These are phyloP conservation scores for Boechera retrofracta DNA, from an alignment of 345 rosid genomes.

Conservation along the genomic window DNA sequence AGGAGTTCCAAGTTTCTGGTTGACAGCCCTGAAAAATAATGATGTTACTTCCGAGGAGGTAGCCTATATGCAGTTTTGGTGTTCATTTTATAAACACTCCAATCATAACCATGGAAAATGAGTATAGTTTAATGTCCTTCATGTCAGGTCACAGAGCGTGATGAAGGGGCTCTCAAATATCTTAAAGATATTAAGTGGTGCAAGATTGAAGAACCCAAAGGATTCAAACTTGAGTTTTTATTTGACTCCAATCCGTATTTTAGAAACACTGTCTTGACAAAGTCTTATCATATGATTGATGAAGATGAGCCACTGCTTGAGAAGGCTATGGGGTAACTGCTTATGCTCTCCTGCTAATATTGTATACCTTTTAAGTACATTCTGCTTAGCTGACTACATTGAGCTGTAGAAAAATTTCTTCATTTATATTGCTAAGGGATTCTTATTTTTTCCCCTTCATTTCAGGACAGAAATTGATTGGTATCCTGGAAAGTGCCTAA, in stretches of 20 bases:
- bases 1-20: slow-evolving; percentile 96
- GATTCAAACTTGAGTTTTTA: slow-evolving; percentile 88
- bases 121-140: neutral
- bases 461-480: slow-evolving; percentile 87
- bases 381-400: slow-evolving; percentile 22
- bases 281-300: slow-evolving; percentile 93
- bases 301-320: slow-evolving; percentile 90
- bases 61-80: slow-evolving; percentile 15
- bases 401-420: neutral
- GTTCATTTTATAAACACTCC: neutral
- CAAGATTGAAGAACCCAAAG: slow-evolving; percentile 80
- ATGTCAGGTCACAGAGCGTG: slow-evolving; percentile 75
- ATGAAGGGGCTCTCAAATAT: slow-evolving; percentile 83
- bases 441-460: slow-evolving; percentile 21
- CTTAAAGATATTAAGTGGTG: slow-evolving; percentile 84
- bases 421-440: neutral
- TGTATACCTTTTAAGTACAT: neutral
- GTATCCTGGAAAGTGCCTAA: slow-evolving; percentile 87
- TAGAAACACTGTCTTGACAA: slow-evolving; percentile 74
- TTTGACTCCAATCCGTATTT: slow-evolving; percentile 82
- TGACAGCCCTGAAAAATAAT: slow-evolving; percentile 81
- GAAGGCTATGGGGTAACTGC: slow-evolving; percentile 81
- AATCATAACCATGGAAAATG: neutral
- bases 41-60: slow-evolving; percentile 83
- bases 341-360: slow-evolving; percentile 2